These are phyloP conservation scores for Pythium rhizo-oryzae DNA, from an alignment of 352 stramenopile species.

Conservation along the genomic window DNA sequence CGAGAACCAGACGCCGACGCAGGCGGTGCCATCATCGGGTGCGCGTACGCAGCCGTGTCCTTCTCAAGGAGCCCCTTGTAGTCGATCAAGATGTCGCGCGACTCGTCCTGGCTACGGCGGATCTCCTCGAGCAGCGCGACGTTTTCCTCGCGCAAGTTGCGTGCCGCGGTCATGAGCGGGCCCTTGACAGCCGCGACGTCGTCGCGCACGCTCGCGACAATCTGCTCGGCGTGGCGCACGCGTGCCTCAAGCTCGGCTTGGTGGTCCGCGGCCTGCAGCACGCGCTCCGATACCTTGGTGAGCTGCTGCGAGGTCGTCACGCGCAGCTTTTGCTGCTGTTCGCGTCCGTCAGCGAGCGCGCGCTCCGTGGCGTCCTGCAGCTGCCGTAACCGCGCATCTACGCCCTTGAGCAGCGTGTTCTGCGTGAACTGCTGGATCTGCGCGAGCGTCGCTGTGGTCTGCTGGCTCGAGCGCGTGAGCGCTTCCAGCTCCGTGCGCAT, in stretches of 20 bases:
- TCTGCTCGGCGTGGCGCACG: conserved; percentile 33
- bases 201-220: conserved; percentile 34
- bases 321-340: conserved; percentile 28
- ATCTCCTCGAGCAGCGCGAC: conserved; percentile 68
- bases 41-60: conserved; percentile 19
- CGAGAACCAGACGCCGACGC: conserved; percentile 28
- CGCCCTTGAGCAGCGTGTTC: conserved; percentile 35
- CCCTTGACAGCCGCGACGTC: conserved; percentile 56
- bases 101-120: conserved; percentile 66
- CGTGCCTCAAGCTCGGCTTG: conserved; percentile 37
- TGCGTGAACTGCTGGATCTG: conserved; percentile 54
- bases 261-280: conserved; percentile 43
- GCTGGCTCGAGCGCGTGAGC: conserved; percentile 34
- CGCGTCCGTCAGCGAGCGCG: conserved; percentile 30
- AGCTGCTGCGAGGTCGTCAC: conserved; percentile 38
- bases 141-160: conserved; percentile 74
- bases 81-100: conserved; percentile 66
- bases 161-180: conserved; percentile 53
- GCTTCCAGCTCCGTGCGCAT: conserved; percentile 33
- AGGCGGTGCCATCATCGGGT: conserved; percentile 2
- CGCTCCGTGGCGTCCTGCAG: conserved; percentile 29
- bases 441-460: conserved; percentile 34
- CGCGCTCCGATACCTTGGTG: conserved; percentile 35
- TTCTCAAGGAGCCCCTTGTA: conserved; percentile 61
- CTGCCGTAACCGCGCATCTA: conserved; percentile 42